Evolutionary conservation across 2,329 filamentous ascomycete genomes (phyloP).

Genomic region (Venturia carpophila): DNA sequence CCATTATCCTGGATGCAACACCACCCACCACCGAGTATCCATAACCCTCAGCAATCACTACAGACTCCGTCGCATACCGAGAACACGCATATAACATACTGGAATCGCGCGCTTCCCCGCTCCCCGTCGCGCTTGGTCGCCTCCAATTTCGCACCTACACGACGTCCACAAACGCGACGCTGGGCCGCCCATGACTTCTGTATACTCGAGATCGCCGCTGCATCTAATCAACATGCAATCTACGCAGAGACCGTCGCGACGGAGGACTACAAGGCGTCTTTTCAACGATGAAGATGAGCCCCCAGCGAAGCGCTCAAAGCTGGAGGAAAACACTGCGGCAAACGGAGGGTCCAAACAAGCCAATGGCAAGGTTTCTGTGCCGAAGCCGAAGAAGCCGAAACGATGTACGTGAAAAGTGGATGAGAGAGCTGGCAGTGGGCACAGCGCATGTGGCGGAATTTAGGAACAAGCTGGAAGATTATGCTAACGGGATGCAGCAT

Average conservation of each 20-base stretch:
- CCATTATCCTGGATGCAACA: not conserved
- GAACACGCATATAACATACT: not conserved
- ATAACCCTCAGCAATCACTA: constrained; percentile 11
- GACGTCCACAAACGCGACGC: constrained; percentile 13
- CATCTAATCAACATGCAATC: constrained; percentile 42
- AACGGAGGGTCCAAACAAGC: constrained; percentile 1
- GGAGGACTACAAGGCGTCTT: constrained; percentile 39
- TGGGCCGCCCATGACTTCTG: constrained; percentile 28
- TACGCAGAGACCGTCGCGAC: constrained; percentile 37
- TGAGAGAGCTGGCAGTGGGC: not conserved
- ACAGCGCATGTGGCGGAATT: not conserved
- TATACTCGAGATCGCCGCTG: constrained; percentile 36
- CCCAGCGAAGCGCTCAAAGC: constrained; percentile 32
- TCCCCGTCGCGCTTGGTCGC: not conserved
- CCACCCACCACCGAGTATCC: not conserved
- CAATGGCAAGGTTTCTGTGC: constrained; percentile 26
- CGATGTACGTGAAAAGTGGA: constrained; percentile 24
- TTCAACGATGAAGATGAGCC: constrained; percentile 40
- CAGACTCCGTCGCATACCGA: not conserved
- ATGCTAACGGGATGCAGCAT: constrained; percentile 29
- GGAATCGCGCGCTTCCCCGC: not conserved
- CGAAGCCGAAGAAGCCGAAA: constrained; percentile 32
- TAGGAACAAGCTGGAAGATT: not conserved
- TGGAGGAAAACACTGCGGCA: constrained; percentile 7
- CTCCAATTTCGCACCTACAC: not conserved